Evolutionary conservation across 2,329 filamentous ascomycete genomes (phyloP).

Genomic region (Stagonosporopsis cucurbitacearum): DNA sequence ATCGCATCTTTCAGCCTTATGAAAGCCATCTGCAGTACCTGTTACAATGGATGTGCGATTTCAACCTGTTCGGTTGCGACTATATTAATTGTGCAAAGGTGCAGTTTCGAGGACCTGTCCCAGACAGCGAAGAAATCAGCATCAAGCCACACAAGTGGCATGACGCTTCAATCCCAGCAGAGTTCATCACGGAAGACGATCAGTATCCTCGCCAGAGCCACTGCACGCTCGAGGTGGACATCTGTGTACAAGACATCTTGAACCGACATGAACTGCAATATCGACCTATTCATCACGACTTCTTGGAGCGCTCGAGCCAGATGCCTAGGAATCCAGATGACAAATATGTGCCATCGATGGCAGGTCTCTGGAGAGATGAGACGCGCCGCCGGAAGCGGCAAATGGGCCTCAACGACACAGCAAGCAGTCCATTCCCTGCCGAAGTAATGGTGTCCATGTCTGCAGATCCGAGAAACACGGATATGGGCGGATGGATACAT

Average conservation of each 20-base stretch:
- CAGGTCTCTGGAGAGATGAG: constrained; percentile 90
- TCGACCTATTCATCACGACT: constrained; percentile 84
- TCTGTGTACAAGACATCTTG: constrained; percentile 84
- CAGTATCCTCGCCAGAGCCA: constrained; percentile 80
- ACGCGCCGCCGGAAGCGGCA: constrained; percentile 76
- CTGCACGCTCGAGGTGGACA: constrained; percentile 87
- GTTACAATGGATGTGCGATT: constrained; percentile 97
- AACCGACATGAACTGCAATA: constrained; percentile 80
- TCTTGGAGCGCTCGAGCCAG: constrained; percentile 74
- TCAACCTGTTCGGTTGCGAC: constrained; percentile 93
- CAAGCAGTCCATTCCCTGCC: constrained; percentile 77
- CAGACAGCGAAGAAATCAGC: constrained; percentile 69
- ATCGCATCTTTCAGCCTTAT: constrained; percentile 83
- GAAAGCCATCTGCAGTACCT: constrained; percentile 93
- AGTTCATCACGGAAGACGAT: constrained; percentile 66
- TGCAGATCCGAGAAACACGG: constrained; percentile 74
- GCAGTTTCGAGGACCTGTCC: constrained; percentile 77
- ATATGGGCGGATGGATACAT: constrained; percentile 87
- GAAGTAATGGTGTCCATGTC: constrained; percentile 90
- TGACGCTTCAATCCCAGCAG: constrained; percentile 69
- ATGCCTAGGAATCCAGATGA: constrained; percentile 63
- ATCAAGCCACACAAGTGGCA: constrained; percentile 77
- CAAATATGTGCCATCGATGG: constrained; percentile 93
- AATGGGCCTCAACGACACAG: constrained; percentile 68
- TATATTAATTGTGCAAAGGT: constrained; percentile 78